Evolutionary conservation across 2,329 filamentous ascomycete genomes (phyloP).

Genomic region (Colletotrichum sp.): DNA sequence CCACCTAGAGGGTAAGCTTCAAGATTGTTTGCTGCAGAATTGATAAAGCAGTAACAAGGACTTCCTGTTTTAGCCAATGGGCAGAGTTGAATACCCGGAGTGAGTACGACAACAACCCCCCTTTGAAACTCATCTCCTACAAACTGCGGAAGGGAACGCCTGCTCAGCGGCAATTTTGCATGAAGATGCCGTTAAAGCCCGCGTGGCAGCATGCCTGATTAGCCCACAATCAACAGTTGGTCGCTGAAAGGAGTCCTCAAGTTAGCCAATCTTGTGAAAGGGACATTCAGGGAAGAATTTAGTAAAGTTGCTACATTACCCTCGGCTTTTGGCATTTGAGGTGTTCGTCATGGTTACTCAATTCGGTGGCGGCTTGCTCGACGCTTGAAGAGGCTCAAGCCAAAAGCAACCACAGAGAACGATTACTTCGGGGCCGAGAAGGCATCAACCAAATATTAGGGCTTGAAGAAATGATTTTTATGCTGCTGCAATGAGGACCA

Average conservation of each 20-base stretch:
- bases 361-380: too few species aligned
- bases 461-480: fast-evolving
- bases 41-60: background rate
- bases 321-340: background rate
- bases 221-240: too few species aligned
- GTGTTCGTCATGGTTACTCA: background rate
- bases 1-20: background rate
- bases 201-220: background rate
- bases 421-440: too few species aligned
- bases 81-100: background rate
- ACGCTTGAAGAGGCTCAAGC: too few species aligned
- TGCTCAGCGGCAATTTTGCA: background rate
- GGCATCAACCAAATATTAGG: too few species aligned
- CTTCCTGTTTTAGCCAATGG: background rate
- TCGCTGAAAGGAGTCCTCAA: too few species aligned
- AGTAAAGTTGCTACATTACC: background rate
- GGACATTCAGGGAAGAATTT: background rate
- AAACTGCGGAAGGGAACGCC: background rate
- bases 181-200: background rate
- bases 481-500: too few species aligned
- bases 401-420: too few species aligned
- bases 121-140: background rate
- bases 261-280: background rate
- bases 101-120: background rate
- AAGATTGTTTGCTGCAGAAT: background rate